phyloP scores from a whole-genome alignment of 768 basidiomycete species.

The Suillus occidentalis region DNA sequence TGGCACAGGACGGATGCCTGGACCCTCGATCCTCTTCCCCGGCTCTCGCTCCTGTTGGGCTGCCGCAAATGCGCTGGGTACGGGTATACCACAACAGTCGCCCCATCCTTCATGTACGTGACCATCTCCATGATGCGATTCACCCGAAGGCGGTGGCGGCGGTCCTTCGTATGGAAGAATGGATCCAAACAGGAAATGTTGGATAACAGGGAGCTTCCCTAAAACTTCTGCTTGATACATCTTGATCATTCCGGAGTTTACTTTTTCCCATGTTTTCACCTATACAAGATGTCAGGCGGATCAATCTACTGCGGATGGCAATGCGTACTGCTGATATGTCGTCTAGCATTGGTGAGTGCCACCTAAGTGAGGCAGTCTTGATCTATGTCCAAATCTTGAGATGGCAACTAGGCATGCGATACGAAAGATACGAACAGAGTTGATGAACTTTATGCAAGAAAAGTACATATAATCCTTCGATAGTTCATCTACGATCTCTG shows the following conservation, averaged over 20 bases:
- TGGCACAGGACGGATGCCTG: constrained; percentile 73
- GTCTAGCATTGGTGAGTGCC: constrained; percentile 99
- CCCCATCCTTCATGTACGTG: constrained; percentile 67
- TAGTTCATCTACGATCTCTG: constrained; percentile 90
- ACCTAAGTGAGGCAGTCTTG: constrained; percentile 91
- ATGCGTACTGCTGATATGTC: constrained; percentile 81
- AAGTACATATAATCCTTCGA: constrained; percentile 95
- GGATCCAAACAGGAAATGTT: constrained; percentile 94
- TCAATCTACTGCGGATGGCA: background rate
- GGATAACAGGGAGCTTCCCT: constrained; percentile 91
- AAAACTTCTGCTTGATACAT: constrained; percentile 97
- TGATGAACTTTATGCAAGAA: constrained; percentile 93
- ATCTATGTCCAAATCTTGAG: constrained; percentile 49
- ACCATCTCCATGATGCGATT: constrained; percentile 12
- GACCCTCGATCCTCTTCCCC: constrained; percentile 48
- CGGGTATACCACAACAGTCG: constrained; percentile 88
- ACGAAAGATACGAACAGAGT: constrained; percentile 59
- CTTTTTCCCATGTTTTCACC: constrained; percentile 95
- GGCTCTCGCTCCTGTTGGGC: constrained; percentile 44
- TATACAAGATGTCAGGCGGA: constrained; percentile 14
- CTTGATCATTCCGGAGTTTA: constrained; percentile 94
- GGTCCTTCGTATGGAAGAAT: constrained; percentile 71
- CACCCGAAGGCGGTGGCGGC: constrained; percentile 33
- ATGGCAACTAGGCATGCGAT: background rate
- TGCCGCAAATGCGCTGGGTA: constrained; percentile 82